Evolutionary conservation across 2,329 filamentous ascomycete genomes (phyloP), one percentile per base, ranked within the genome.

Genomic region (Fusarium albosuccineum): DNA sequence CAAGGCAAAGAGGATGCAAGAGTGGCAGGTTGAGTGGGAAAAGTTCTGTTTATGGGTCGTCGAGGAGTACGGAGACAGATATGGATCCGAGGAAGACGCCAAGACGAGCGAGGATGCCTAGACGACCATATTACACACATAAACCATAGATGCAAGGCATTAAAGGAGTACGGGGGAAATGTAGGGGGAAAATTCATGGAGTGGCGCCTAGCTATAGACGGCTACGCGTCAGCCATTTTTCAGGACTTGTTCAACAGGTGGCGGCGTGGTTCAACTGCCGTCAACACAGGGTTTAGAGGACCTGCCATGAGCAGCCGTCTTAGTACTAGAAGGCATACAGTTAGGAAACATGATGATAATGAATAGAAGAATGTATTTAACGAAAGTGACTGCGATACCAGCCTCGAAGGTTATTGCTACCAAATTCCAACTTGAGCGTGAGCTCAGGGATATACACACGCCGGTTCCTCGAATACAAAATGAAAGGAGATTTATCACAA

Each of bases 21-120:
- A 94, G 77, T 97, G 94, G 93, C 86, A 87, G 50, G 80, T 88
- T 36, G 88, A 92, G 70, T 98, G 94, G 89, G 95, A 98, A 82
- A 86, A 88, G 74, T 98, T 96, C 76, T 98, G 94, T 75, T 85
- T 93, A 55, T 97, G 94, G 94, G 85, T 98, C 44, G 91, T 97
- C 9, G 84, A 89, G 37, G 92, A 97, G 80, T 97, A 87, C 72
- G 85, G 82, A 9, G 83, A 85, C 0, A 89, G 94, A 78, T 95
- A 87, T 56, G 82, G 77, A 34, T 72, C 57, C 0, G 73, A 76
- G 11, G 53, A 60, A 16, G 48, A 56, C 30, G 42, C 51, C 30
- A 30, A 22, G 37, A 44, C 48, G 11, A 50, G 27, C 9, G 17
- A 57, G 11, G 49, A 52, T 16, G 65, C 33, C 11, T 40, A 56